Evolutionary conservation across 441 rosid genomes (phyloP), one percentile per base, ranked within the genome.

Genomic region (Dalechampia spathulata): DNA sequence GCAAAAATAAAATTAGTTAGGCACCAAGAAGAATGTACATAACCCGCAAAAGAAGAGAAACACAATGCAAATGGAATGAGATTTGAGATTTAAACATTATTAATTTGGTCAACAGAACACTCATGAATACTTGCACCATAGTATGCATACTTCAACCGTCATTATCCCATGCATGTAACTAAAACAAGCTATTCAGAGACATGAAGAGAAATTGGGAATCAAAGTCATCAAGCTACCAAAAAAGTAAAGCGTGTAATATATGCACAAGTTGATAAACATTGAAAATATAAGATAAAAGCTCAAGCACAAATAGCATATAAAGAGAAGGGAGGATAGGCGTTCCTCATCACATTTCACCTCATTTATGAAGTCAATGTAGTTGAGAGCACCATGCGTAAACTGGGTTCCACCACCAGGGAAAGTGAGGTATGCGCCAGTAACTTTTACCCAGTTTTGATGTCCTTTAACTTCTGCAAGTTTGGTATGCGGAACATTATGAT

Each of bases 361-460:
- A 65, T 86, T 80, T 55, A 92, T 81, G 67, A 92, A 92, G 77
- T 92, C 97, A 37, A 92, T 86, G 70, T 92, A 92, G 75, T 89
- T 96, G 51, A 89, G 87, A 74, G 99, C 97, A 59, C 99, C 99
- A 32, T 82, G 77, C 82, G 83, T 86, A 72, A 92, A 92, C 67
- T 92, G 99, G 73, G 99, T 92, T 72, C 99, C 99, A 49, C 99
- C 96, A 58, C 99, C 97, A 47, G 99, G 99, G 58, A 92, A 89
- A 55, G 94, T 89, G 37, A 92, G 87, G 74, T 76, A 92, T 68
- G 86, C 92, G 58, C 99, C 97, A 13, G 72, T 56, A 39, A 92
- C 83, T 78, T 92, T 89, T 63, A 92, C 92, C 99, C 99, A 92
- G 61, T 92, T 92, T 67, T 92, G 97, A 77, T 89, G 92, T 48